Evolutionary conservation across 139 green algal genomes (phyloP).

Genomic region (Mychonastes homosphaera): DNA sequence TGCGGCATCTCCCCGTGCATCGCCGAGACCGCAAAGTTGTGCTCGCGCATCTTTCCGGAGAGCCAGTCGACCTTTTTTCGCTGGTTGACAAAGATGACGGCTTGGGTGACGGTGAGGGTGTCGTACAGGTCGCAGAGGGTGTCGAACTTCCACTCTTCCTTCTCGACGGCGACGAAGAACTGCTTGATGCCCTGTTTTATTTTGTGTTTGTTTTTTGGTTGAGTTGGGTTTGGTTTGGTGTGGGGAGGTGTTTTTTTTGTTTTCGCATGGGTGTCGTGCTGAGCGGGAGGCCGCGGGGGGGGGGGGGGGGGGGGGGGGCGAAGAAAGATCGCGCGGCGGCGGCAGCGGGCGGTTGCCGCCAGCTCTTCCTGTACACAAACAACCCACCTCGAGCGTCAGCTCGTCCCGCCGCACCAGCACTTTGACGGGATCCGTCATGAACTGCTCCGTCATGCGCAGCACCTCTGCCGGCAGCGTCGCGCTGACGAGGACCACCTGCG

Average conservation of each 20-base stretch:
- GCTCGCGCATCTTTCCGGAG: conserved; percentile 89
- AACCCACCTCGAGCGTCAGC: conserved; percentile 86
- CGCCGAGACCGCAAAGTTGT: conserved; percentile 95
- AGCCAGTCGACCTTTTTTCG: conserved; percentile 84
- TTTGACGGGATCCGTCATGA: conserved; percentile 97
- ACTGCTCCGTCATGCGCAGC: conserved; percentile 97
- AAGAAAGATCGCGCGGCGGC: too few relatives aligned
- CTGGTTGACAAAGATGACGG: background rate
- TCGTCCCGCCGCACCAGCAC: conserved; percentile 99
- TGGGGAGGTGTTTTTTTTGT: too few relatives aligned
- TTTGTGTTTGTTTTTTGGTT: too few relatives aligned
- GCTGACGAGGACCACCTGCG: conserved; percentile 80
- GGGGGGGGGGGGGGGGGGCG: background rate
- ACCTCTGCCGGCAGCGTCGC: conserved; percentile 93
- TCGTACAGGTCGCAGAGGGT: conserved; percentile 99
- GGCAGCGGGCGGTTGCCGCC: background rate
- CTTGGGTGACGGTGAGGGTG: conserved; percentile 95
- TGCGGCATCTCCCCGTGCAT: conserved; percentile 99
- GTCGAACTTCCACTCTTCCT: conserved; percentile 99
- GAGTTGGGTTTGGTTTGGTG: too few relatives aligned
- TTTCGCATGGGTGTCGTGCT: too few relatives aligned
- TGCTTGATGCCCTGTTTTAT: conserved; percentile 98
- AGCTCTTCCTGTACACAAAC: background rate
- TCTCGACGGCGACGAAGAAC: conserved; percentile 98
- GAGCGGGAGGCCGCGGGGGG: background rate